Percentiles rank a stretch among this genome's conserved stretches.
Evolutionary conservation across 2,329 filamentous ascomycete species (phyloP).

Genomic region (Fusarium sp.): DNA sequence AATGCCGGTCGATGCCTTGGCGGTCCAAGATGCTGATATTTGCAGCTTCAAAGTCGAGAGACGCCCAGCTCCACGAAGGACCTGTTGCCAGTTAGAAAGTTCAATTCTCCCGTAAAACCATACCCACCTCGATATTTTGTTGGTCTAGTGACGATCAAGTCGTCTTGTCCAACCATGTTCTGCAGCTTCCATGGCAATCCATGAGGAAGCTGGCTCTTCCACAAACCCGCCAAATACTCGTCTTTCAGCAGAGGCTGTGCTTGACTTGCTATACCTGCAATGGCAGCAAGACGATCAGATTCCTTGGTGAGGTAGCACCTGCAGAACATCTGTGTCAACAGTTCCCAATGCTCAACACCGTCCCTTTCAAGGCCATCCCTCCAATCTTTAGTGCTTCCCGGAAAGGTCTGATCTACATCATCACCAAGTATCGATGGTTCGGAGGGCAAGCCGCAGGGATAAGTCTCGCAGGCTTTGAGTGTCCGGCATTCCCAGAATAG

Average conservation of each 20-base stretch:
- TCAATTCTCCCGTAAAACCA: accelerated
- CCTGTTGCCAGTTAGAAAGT: neutral
- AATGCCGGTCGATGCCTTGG: neutral
- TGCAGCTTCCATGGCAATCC: neutral
- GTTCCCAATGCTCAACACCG: neutral
- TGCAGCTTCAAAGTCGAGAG: neutral
- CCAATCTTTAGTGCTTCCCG: neutral
- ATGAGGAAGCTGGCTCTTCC: neutral
- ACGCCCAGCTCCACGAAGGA: neutral
- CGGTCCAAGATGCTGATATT: neutral
- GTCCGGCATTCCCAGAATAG: neutral
- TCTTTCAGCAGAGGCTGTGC: neutral
- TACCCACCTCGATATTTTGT: neutral
- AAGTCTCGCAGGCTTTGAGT: neutral
- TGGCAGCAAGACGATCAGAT: neutral
- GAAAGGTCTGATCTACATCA: neutral
- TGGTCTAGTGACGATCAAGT: neutral
- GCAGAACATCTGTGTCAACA: neutral
- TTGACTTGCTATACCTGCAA: neutral
- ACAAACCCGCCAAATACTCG: neutral
- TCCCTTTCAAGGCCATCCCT: neutral
- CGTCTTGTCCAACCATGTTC: neutral
- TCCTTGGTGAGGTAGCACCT: neutral
- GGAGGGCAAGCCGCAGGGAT: neutral
- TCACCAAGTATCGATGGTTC: neutral